Percentiles rank a stretch among this genome's conserved stretches.
phyloP scores from a whole-genome alignment of 306 rosid genomes.

The Pueraria montana region DNA sequence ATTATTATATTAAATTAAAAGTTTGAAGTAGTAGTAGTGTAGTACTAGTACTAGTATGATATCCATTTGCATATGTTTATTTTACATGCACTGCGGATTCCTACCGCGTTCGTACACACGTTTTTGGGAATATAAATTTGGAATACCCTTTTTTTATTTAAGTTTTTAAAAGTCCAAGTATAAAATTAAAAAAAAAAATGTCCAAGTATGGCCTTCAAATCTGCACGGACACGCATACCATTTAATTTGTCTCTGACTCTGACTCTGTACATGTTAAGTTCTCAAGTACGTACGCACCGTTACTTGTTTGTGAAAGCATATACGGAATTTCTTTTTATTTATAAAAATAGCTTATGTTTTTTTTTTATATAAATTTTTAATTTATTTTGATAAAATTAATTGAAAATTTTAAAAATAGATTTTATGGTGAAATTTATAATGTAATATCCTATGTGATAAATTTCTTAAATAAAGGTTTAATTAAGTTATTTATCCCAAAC shows the following conservation, averaged over 20 bases:
- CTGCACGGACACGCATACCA: conserved; percentile 24
- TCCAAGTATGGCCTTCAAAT: conserved; percentile 9
- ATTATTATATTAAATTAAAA: background rate
- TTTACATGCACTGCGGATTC: conserved; percentile 39
- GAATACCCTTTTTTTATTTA: background rate
- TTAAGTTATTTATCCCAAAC: too few relatives aligned
- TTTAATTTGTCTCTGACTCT: conserved; percentile 1
- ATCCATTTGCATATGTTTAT: conserved; percentile 17
- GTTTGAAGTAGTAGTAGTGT: conserved; percentile 31
- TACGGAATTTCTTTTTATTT: too few relatives aligned
- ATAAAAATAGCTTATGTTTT: too few relatives aligned
- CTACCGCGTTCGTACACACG: conserved; percentile 60
- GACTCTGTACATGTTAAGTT: background rate
- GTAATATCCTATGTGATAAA: too few relatives aligned
- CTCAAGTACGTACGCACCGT: too few relatives aligned
- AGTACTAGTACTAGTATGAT: background rate
- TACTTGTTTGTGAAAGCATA: too few relatives aligned
- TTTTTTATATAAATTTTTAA: too few relatives aligned
- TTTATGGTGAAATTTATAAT: too few relatives aligned
- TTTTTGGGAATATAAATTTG: conserved; percentile 44
- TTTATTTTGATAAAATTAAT: too few relatives aligned
- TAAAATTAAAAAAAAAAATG: too few relatives aligned
- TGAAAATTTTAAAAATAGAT: too few relatives aligned
- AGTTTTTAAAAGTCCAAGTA: background rate
- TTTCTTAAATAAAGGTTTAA: too few relatives aligned